Conservation (phyloP, 2,329 filamentous ascomycete species). For the Phaeoacremonium minimum region DNA sequence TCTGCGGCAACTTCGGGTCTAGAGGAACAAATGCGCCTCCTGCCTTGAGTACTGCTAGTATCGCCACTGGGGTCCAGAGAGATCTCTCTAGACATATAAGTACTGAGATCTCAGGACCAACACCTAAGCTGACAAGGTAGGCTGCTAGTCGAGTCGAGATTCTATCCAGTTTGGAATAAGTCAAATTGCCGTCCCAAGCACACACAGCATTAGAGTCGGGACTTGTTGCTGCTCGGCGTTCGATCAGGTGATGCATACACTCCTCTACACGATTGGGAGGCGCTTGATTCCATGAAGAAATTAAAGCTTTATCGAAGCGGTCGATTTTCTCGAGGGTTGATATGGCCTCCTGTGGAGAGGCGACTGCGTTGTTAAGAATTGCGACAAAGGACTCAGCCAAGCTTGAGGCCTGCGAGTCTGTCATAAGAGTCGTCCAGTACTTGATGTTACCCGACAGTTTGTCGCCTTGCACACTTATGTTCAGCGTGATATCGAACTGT, state of each 20-base stretch:
- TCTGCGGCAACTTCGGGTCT: too few species aligned
- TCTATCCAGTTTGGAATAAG: constrained; percentile 6
- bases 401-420: too few species aligned
- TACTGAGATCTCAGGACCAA: constrained; percentile 8
- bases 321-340: neutral
- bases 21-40: constrained; percentile 6
- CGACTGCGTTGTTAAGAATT: too few species aligned
- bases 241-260: neutral
- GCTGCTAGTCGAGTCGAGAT: constrained; percentile 4
- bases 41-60: constrained; percentile 9
- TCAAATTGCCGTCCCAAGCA: constrained; percentile 10
- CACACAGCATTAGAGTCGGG: constrained; percentile 1
- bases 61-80: constrained; percentile 8
- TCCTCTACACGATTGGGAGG: neutral
- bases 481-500: too few species aligned
- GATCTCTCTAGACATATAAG: constrained; percentile 12
- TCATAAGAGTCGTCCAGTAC: too few species aligned
- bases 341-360: too few species aligned
- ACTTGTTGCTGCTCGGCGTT: neutral
- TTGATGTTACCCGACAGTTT: too few species aligned
- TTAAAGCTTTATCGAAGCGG: too few species aligned
- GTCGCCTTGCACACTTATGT: too few species aligned
- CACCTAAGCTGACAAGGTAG: constrained; percentile 5
- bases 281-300: neutral
- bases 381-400: too few species aligned